Percentiles rank a stretch among this genome's conserved stretches.
phyloP scores from a whole-genome alignment of 495 filamentous ascomycete species.

The Xeromyces bisporus region DNA sequence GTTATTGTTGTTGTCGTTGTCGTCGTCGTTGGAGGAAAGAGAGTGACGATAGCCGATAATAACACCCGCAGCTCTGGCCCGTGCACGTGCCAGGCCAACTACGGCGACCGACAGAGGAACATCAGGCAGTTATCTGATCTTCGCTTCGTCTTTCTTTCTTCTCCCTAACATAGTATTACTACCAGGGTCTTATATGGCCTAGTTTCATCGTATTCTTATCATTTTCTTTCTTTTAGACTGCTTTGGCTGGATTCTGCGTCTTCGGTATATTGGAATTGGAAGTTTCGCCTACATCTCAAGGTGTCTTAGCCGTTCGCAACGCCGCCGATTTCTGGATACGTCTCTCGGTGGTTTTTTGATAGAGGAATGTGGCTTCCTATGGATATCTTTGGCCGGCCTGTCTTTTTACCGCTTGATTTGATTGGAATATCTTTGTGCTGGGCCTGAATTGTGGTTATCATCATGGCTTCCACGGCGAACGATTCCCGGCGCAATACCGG shows the following conservation, averaged over 20 bases:
- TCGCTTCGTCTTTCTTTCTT: background rate
- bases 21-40: too few relatives aligned
- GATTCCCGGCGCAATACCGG: conserved; percentile 30
- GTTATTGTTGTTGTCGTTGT: background rate
- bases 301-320: background rate
- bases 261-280: background rate
- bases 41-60: background rate
- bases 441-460: conserved; percentile 18
- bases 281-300: background rate
- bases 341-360: conserved; percentile 5
- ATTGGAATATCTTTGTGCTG: conserved; percentile 27
- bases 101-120: background rate
- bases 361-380: conserved; percentile 30
- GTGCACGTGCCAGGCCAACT: background rate
- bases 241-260: background rate
- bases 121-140: background rate
- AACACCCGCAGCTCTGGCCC: background rate
- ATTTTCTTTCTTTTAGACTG: background rate
- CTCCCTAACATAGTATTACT: background rate
- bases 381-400: conserved; percentile 14
- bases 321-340: background rate
- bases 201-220: too few relatives aligned
- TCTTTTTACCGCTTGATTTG: conserved; percentile 18
- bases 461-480: conserved; percentile 29
- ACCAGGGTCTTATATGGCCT: background rate